A percentile compares a stretch with the other conserved stretches of the same genome.
phyloP scores from a whole-genome alignment of 2,329 filamentous ascomycete species.

The Aschersonia sp. region DNA sequence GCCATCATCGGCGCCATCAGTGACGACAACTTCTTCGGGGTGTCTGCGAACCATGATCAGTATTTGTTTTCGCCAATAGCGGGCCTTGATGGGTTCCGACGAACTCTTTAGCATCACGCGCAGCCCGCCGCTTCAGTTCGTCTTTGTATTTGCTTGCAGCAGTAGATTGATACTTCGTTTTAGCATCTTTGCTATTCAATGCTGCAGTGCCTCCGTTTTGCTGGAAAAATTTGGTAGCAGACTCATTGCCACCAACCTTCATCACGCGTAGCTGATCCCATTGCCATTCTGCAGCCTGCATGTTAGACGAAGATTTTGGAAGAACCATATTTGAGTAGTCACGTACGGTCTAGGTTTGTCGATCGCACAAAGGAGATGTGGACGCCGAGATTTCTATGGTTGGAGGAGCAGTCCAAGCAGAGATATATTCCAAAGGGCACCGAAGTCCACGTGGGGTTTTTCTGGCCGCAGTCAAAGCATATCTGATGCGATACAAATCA shows the following conservation, averaged over 20 bases:
- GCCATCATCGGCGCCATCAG: constrained; percentile 56
- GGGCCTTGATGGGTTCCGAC: constrained; percentile 12
- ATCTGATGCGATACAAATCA: constrained; percentile 36
- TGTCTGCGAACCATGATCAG: constrained; percentile 35
- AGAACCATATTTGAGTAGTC: constrained; percentile 1
- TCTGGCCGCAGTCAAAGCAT: constrained; percentile 96
- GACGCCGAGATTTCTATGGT: constrained; percentile 93
- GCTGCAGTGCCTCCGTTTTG: constrained; percentile 88
- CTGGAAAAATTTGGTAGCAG: constrained; percentile 96
- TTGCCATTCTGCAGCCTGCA: constrained; percentile 61
- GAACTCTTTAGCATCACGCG: constrained; percentile 72
- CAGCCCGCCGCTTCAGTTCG: constrained; percentile 75
- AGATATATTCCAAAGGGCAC: constrained; percentile 96
- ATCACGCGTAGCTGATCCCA: constrained; percentile 95
- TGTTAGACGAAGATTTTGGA: constrained; percentile 7
- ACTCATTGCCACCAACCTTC: constrained; percentile 98
- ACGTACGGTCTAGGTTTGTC: constrained; percentile 92
- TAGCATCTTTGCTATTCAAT: constrained; percentile 88
- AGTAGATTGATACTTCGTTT: constrained; percentile 90
- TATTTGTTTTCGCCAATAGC: background rate
- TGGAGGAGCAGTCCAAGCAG: constrained; percentile 92
- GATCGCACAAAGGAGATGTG: constrained; percentile 99
- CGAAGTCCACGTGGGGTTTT: constrained; percentile 97
- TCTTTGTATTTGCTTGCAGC: constrained; percentile 98
- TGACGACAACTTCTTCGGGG: constrained; percentile 73